Conservation (phyloP, 1,284 basidiomycete genomes). For the Amylostereum areolatum region DNA sequence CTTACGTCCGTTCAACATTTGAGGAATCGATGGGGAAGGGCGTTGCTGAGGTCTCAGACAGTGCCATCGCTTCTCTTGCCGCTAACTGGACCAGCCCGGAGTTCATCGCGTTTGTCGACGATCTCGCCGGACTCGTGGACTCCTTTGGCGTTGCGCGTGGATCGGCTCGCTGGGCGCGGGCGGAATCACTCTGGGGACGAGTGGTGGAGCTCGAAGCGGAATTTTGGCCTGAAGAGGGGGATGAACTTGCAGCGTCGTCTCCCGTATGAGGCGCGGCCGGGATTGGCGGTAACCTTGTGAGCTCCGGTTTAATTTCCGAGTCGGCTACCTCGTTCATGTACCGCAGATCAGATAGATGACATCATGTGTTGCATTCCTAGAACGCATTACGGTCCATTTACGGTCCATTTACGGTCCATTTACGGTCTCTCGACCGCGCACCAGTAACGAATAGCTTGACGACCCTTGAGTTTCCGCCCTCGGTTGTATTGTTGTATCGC, state of each 20-base stretch:
- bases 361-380: no score
- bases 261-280: no score
- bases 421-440: no score
- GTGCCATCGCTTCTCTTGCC: slow-evolving; percentile 45
- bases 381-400: no score
- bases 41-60: slow-evolving; percentile 7
- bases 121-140: slow-evolving; percentile 49
- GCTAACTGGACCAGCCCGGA: slow-evolving; percentile 62
- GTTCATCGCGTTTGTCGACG: slow-evolving; percentile 56
- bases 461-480: no score
- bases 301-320: no score
- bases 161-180: slow-evolving; percentile 32
- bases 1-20: slow-evolving; percentile 43
- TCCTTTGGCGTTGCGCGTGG: slow-evolving; percentile 35
- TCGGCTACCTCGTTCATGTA: no score
- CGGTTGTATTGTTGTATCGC: no score
- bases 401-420: no score
- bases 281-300: no score
- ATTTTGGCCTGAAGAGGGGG: slow-evolving; percentile 47
- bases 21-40: slow-evolving; percentile 11
- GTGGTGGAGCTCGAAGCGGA: slow-evolving; percentile 53
- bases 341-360: no score
- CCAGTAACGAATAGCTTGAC: no score
- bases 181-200: slow-evolving; percentile 51
- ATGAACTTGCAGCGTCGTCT: slow-evolving; percentile 16